phyloP scores from a whole-genome alignment of 306 rosid species.

The Glycine latifolia region DNA sequence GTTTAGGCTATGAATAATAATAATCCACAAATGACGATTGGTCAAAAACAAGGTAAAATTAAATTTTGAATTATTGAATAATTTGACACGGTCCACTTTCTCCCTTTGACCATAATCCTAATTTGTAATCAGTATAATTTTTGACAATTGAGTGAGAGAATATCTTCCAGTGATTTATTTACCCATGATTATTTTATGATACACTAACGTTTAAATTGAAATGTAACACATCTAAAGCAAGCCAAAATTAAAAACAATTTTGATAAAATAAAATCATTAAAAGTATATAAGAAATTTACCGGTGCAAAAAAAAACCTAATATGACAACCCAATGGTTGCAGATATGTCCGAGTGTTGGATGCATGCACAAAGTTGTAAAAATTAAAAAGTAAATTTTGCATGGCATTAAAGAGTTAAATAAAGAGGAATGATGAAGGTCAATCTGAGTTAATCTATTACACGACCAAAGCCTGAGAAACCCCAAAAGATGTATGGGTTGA shows the following conservation, averaged over 20 bases:
- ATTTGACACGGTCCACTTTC: not conserved
- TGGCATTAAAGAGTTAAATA: conserved; percentile 26
- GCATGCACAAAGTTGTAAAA: not conserved
- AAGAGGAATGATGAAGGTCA: conserved; percentile 2
- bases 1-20: too few relatives aligned
- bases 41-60: too few relatives aligned
- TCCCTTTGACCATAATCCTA: not conserved
- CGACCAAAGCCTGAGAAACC: conserved; percentile 53
- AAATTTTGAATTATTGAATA: too few relatives aligned
- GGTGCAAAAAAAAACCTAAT: not conserved
- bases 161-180: not conserved
- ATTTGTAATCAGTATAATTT: not conserved
- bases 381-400: conserved; percentile 39
- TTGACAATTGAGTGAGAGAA: too few relatives aligned
- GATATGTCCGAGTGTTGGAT: not conserved
- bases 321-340: conserved; percentile 3
- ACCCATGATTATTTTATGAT: not conserved
- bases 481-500: conserved; percentile 46
- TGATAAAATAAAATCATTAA: not conserved
- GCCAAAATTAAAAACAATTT: not conserved
- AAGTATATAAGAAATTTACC: not conserved
- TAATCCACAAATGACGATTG: too few relatives aligned
- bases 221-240: not conserved
- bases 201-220: not conserved
- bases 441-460: conserved; percentile 44